phyloP scores from a whole-genome alignment of 805 yeast genomes.

The Starmerella vaccinii region DNA sequence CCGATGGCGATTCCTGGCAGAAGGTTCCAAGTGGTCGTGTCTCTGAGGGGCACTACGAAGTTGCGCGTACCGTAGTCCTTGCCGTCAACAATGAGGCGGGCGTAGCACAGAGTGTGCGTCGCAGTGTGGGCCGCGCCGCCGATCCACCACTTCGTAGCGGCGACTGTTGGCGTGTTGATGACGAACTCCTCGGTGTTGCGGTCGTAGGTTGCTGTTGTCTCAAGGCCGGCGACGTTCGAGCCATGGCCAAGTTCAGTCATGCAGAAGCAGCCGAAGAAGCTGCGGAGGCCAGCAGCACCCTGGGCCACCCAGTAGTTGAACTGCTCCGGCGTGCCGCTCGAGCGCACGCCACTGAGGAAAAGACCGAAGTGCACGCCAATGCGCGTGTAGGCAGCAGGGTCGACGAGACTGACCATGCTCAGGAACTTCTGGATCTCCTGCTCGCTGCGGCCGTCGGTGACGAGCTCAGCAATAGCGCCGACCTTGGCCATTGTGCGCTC shows the following conservation, averaged over 20 bases:
- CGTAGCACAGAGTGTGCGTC: constrained; percentile 76
- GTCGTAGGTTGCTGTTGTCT: constrained; percentile 83
- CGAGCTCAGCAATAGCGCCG: constrained; percentile 24
- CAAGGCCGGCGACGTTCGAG: constrained; percentile 84
- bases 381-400: constrained; percentile 73
- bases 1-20: constrained; percentile 76
- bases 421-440: constrained; percentile 24
- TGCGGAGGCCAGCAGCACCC: constrained; percentile 33
- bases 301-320: constrained; percentile 72
- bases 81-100: constrained; percentile 68
- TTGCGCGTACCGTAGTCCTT: constrained; percentile 88
- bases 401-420: constrained; percentile 34
- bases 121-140: constrained; percentile 97
- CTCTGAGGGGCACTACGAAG: constrained; percentile 83
- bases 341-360: constrained; percentile 69
- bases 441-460: constrained; percentile 27
- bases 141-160: constrained; percentile 98
- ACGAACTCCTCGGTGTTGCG: constrained; percentile 52
- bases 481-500: constrained; percentile 30
- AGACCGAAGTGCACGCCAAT: constrained; percentile 81
- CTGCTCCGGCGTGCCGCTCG: constrained; percentile 82
- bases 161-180: constrained; percentile 77
- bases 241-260: constrained; percentile 94
- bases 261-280: constrained; percentile 71
- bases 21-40: constrained; percentile 51